Conservation (phyloP, 75 land plant genomes). For the Pinus albicaulis region DNA sequence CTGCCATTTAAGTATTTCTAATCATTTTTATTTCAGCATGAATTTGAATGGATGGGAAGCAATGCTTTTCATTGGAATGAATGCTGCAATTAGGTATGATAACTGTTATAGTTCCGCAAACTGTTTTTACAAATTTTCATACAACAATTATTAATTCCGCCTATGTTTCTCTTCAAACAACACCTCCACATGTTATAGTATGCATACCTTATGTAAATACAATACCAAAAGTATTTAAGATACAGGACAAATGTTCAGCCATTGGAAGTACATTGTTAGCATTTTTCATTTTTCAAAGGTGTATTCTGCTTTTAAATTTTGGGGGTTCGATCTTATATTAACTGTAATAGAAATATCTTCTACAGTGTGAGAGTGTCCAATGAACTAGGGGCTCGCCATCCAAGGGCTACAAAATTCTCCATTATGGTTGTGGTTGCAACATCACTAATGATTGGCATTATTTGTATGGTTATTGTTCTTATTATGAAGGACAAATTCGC, state of each 20-base stretch:
- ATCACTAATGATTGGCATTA: conserved; percentile 41
- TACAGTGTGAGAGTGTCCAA: conserved; percentile 66
- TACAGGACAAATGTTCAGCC: no score
- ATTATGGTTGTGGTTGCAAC: conserved; percentile 30
- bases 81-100: conserved; percentile 60
- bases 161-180: no score
- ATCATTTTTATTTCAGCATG: conserved; percentile 40
- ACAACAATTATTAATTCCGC: no score
- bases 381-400: conserved; percentile 77
- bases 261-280: no score
- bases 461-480: conserved; percentile 37
- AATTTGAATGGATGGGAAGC: conserved; percentile 72
- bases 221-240: no score
- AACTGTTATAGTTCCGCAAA: neutral
- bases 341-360: neutral
- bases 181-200: no score
- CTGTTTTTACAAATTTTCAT: no score
- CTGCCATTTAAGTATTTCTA: neutral
- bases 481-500: conserved; percentile 30
- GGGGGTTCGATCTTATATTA: no score
- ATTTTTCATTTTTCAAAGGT: no score
- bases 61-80: conserved; percentile 59
- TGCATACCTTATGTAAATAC: no score
- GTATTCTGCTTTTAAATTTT: no score
- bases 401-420: conserved; percentile 57